Percentiles rank a stretch among this genome's conserved stretches.
These are phyloP conservation scores for Xanthoconium stramineum DNA, from an alignment of 768 basidiomycete genomes.

Conservation along the genomic window DNA sequence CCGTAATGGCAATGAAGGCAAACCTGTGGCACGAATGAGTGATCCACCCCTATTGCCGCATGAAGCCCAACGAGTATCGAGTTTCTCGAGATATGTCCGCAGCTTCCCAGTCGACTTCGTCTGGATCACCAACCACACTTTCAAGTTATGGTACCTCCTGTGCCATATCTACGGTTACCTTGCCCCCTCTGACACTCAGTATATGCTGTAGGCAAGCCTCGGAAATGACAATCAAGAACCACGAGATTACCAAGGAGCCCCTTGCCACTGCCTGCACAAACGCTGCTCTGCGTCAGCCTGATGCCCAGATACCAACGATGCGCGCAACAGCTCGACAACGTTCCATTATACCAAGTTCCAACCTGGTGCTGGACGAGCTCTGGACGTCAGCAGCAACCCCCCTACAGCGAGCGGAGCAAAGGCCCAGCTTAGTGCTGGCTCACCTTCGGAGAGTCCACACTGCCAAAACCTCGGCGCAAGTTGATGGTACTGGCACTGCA, in stretches of 20 bases:
- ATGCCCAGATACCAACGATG: constrained; percentile 10
- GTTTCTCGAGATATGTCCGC: background rate
- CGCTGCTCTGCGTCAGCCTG: constrained; percentile 1
- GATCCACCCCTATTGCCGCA: background rate
- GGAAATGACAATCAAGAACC: constrained; percentile 1
- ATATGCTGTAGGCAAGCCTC: background rate
- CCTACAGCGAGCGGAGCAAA: constrained; percentile 2
- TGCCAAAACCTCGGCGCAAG: constrained; percentile 2
- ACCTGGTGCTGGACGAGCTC: constrained; percentile 1
- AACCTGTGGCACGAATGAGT: too few relatives aligned
- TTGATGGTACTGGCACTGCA: constrained; percentile 13
- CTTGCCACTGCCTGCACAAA: background rate
- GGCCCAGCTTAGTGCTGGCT: constrained; percentile 3
- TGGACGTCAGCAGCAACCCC: background rate
- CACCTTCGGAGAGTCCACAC: constrained; percentile 1
- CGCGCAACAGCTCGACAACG: constrained; percentile 3
- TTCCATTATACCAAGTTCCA: constrained; percentile 1
- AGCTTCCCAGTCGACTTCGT: background rate
- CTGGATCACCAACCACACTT: background rate
- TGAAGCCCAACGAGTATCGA: background rate
- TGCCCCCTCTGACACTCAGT: background rate
- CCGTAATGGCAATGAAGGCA: too few relatives aligned
- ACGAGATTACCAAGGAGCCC: background rate
- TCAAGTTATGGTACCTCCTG: constrained; percentile 3
- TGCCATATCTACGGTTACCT: background rate